Evolutionary conservation across 2,329 filamentous ascomycete genomes (phyloP).

Genomic region (Ambrosiella cleistominuta): DNA sequence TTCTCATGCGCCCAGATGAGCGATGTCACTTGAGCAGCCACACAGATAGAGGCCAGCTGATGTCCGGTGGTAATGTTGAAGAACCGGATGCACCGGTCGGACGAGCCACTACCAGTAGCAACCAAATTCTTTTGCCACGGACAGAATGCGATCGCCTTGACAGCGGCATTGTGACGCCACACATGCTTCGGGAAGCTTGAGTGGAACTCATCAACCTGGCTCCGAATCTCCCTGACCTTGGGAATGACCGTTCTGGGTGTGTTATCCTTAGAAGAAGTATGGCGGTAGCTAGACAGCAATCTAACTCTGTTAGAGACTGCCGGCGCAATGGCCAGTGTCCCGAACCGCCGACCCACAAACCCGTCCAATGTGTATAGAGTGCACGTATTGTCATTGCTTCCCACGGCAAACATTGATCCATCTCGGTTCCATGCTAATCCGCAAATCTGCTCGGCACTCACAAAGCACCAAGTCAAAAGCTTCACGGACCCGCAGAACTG

Average conservation of each 20-base stretch:
- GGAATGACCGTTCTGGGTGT: slow-evolving; percentile 2
- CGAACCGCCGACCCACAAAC: slow-evolving; percentile 25
- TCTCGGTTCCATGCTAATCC: slow-evolving; percentile 75
- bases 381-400: slow-evolving; percentile 83
- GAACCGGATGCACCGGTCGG: slow-evolving; percentile 92
- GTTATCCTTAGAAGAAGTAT: slow-evolving; percentile 4
- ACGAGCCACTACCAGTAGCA: slow-evolving; percentile 82
- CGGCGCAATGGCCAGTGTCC: slow-evolving; percentile 1
- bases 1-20: slow-evolving; percentile 77
- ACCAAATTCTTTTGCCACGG: slow-evolving; percentile 80
- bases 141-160: slow-evolving; percentile 94
- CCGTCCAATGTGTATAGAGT: slow-evolving; percentile 57
- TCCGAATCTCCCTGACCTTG: neutral
- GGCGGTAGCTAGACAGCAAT: slow-evolving; percentile 1
- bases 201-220: neutral
- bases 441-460: slow-evolving; percentile 81
- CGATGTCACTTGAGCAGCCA: slow-evolving; percentile 82
- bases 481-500: slow-evolving; percentile 68
- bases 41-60: slow-evolving; percentile 74
- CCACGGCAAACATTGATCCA: slow-evolving; percentile 63
- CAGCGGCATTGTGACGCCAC: slow-evolving; percentile 68
- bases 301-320: neutral
- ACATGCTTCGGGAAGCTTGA: slow-evolving; percentile 30
- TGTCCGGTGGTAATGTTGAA: slow-evolving; percentile 74
- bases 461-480: slow-evolving; percentile 55